Evolutionary conservation across 768 basidiomycete species (phyloP).

Genomic region (Xanthoconium stramineum): DNA sequence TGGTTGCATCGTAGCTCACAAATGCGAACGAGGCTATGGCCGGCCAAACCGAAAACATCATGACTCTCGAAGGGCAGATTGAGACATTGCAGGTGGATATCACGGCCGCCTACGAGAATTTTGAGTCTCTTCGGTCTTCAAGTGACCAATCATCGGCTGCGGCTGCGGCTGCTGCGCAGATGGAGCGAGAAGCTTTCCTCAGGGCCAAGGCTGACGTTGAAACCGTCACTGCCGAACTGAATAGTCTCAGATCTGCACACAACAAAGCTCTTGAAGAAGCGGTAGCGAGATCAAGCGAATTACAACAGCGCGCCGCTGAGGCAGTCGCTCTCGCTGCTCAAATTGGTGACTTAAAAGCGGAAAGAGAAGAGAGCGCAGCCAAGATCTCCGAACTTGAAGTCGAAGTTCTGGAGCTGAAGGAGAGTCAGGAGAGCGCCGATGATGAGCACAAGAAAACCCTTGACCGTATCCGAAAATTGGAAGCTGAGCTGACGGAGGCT

Average conservation of each 20-base stretch:
- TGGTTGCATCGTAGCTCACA: slow-evolving; percentile 44
- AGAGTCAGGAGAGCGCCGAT: slow-evolving; percentile 61
- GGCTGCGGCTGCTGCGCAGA: slow-evolving; percentile 49
- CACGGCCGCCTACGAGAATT: slow-evolving; percentile 45
- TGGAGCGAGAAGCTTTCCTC: slow-evolving; percentile 60
- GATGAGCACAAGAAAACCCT: slow-evolving; percentile 51
- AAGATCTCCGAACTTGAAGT: slow-evolving; percentile 81
- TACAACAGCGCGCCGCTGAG: slow-evolving; percentile 45
- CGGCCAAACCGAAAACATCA: slow-evolving; percentile 45
- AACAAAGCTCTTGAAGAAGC: slow-evolving; percentile 46
- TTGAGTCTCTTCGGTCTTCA: slow-evolving; percentile 48
- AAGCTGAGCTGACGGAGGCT: slow-evolving; percentile 52
- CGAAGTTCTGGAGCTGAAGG: slow-evolving; percentile 74
- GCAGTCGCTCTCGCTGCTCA: slow-evolving; percentile 45
- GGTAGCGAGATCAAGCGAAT: slow-evolving; percentile 41
- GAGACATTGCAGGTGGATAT: slow-evolving; percentile 51
- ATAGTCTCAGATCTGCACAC: slow-evolving; percentile 50
- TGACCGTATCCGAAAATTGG: slow-evolving; percentile 46
- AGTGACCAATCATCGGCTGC: slow-evolving; percentile 43
- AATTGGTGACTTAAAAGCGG: slow-evolving; percentile 50
- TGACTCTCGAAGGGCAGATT: slow-evolving; percentile 49
- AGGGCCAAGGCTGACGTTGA: slow-evolving; percentile 63
- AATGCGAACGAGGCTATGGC: slow-evolving; percentile 39
- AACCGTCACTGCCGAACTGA: slow-evolving; percentile 49
- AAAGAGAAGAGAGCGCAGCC: slow-evolving; percentile 66